Evolutionary conservation across 768 basidiomycete species (phyloP), one percentile per base, ranked within the genome.

Genomic region (Nidularia pulvinata): DNA sequence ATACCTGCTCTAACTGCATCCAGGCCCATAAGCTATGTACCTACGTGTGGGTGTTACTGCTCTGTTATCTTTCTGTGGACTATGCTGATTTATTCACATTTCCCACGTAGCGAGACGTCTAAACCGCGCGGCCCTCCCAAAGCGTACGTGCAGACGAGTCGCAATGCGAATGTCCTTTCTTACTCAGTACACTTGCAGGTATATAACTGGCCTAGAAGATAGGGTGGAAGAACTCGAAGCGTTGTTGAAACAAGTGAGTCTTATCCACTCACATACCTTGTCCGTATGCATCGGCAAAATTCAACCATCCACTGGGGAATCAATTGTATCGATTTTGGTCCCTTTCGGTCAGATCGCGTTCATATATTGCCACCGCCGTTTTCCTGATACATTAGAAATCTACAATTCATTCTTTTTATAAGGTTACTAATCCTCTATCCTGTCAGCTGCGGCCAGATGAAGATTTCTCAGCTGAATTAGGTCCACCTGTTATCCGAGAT

Each of bases 71-170:
- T 25, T 33, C 33, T 50, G 14, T 33, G 34, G 34, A 33, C 33
- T 58, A 19, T 14, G 39, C n/a, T 22, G 37, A 49, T 34, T 25
- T 25, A 25, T 25, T 25, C 13, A 47, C 25, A 43, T 46, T 45
- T 48, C 36, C 36, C 52, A 44, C 36, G 10, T 50, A 86, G 84
- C n/a, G 85, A 86, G 64, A 73, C 72, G 1, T 86, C 86, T 4
- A 82, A 82, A 57, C 85, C 85, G 53, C 76, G 86, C 51, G 84
- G 84, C 0, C 86, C 86, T 22, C 81, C 86, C 4, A 88, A 88
- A 69, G 84, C 82, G 83, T 88, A 55, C 60, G 85, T 76, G 11
- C 44, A 49, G 11, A 49, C 49, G 44, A 13, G 45, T 52, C 46
- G 49, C 16, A 45, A 36, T 46, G 25, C 33, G 11, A 34, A 42